Evolutionary conservation across 805 yeast genomes (phyloP), one percentile per base, ranked within the genome.

Genomic region (Teunomyces gatunensis): DNA sequence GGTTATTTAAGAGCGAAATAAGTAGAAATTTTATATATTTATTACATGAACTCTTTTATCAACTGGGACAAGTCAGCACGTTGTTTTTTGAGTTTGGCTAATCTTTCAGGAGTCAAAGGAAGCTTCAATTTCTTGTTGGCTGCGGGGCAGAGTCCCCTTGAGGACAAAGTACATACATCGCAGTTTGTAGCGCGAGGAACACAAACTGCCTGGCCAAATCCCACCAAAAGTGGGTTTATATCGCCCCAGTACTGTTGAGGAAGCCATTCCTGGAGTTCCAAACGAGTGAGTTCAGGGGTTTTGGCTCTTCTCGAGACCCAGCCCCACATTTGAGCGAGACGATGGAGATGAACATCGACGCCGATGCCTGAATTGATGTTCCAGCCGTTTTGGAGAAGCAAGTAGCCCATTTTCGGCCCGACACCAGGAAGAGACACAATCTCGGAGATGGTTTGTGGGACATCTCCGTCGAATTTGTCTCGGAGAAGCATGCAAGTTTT

Each of bases 381-480:
- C 97, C 97, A 90, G 0, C 94, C 96, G 35, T 81, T 78, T 57
- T 89, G 96, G 49, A 89, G 69, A 1, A 91, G 74, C 34, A 91
- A 67, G 61, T 79, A 86, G 0, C 95, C 96, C 98, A 91, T 91
- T 63, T 91, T 91, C 6, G 96, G 96, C 0, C 98, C 98, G 2
- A 91, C 96, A 0, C 98, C 98, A 0, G 97, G 97, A 28, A 91
- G 68, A 0, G 77, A 64, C 4, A 79, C 73, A 44, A 91, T 73
- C 0, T 84, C 91, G 5, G 77, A 81, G 6, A 87, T 74, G 2
- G 84, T 75, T 49, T 76, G 65, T 0, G 98, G 98, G 3, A 92
- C 76, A 54, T 90, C 97, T 6, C 83, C 82, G 9, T 71, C 68
- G 59, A 74, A 81, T 17, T 75, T 58, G 1, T 74, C 77, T 3